Conservation (phyloP, 2,329 filamentous ascomycete genomes). For the Exophiala dermatitidis region DNA sequence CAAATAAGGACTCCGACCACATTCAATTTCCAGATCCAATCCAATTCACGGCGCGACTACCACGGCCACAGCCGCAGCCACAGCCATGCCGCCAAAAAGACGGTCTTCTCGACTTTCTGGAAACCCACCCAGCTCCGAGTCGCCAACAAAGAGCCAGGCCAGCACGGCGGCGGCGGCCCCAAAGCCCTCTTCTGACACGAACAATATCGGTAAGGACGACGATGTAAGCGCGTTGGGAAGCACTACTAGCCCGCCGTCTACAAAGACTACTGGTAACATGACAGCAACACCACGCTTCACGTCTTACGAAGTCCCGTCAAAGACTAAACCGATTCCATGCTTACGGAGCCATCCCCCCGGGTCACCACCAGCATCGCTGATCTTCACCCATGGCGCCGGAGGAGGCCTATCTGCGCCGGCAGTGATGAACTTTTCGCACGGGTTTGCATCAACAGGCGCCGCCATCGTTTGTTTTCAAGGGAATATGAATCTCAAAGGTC, state of each 20-base stretch:
- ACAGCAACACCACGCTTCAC: background rate
- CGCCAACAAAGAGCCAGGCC: background rate
- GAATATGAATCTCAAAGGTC: slow-evolving; percentile 21
- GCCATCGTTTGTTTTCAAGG: slow-evolving; percentile 21
- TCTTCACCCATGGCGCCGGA: slow-evolving; percentile 27
- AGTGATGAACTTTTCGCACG: slow-evolving; percentile 20
- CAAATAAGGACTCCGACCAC: too few relatives aligned
- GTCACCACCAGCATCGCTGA: slow-evolving; percentile 2
- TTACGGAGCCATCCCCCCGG: slow-evolving; percentile 1
- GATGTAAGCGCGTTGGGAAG: too few relatives aligned
- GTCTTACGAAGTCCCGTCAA: background rate
- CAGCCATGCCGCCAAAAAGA: background rate
- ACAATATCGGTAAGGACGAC: background rate
- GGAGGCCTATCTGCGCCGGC: slow-evolving; percentile 21
- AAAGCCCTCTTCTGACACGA: background rate
- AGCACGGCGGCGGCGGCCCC: background rate
- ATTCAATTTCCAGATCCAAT: background rate
- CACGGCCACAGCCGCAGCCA: too few relatives aligned
- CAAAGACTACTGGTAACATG: background rate
- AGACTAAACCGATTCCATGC: slow-evolving; percentile 5
- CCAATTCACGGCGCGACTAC: too few relatives aligned
- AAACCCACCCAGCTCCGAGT: background rate
- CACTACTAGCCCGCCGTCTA: background rate
- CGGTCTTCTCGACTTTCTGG: background rate
- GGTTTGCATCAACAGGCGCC: slow-evolving; percentile 11